Conservation (phyloP, 164 flowering plant species). For the Taxillus chinensis region DNA sequence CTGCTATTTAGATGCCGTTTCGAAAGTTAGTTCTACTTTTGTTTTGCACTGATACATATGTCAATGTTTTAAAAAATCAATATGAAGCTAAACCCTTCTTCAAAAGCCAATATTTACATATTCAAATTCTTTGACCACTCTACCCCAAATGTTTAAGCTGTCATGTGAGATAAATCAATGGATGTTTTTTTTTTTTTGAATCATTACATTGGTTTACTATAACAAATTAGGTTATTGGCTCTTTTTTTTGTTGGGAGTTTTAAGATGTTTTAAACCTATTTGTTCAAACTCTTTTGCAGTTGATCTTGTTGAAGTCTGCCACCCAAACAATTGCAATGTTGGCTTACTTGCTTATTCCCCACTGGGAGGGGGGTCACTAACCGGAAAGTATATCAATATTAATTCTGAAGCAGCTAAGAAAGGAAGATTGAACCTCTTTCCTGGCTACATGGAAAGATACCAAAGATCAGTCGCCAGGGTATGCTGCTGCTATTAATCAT, state of each 20-base stretch:
- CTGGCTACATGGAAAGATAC: conserved; percentile 95
- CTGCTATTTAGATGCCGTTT: conserved; percentile 53
- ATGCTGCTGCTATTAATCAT: conserved; percentile 1
- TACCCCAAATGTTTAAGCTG: too few relatives aligned
- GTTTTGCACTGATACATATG: neutral
- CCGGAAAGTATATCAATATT: conserved; percentile 72
- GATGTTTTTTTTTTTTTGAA: too few relatives aligned
- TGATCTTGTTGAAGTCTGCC: conserved; percentile 94
- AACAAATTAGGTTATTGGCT: neutral
- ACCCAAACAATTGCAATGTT: conserved; percentile 81
- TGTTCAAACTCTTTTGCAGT: conserved; percentile 30
- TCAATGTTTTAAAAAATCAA: neutral
- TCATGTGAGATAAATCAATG: too few relatives aligned
- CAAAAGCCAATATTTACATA: too few relatives aligned
- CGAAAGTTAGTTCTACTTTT: conserved; percentile 41
- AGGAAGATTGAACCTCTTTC: conserved; percentile 80
- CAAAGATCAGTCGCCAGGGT: conserved; percentile 76
- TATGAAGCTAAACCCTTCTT: too few relatives aligned
- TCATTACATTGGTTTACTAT: too few relatives aligned
- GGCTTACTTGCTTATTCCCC: conserved; percentile 91
- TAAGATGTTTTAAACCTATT: neutral
- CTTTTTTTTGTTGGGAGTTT: neutral
- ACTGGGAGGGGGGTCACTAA: conserved; percentile 67
- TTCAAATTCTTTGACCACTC: too few relatives aligned
- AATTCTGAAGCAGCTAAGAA: conserved; percentile 69